Base-by-base conservation (phyloP, 148 eudicot species). In the Bassia scoparia region DNA sequence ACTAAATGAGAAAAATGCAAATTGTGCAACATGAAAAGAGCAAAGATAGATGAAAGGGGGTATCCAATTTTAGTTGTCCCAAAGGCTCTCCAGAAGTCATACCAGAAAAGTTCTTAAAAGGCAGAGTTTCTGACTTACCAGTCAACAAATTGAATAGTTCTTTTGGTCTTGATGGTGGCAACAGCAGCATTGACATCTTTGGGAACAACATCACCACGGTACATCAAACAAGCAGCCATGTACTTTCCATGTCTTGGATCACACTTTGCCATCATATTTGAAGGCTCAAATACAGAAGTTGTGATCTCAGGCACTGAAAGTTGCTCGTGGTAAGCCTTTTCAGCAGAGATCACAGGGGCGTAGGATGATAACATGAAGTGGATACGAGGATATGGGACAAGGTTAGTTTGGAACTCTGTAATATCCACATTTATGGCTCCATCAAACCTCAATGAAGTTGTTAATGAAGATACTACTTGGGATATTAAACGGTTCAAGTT, bases 141-240 rank as follows among this genome's bases (percentile, higher is more conserved):
- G 73, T 80, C 83, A 31, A 80, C 83, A 80, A 80, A 80, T 30
- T 80, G 83, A 44, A 80, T 76, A 3, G 83, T 80, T 67, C 83
- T 71, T 72, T 80, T 80, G 52, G 67, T 80, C 64, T 80, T 80
- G 68, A 80, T 80, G 72, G 79, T 67, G 46, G 26, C 83, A 37
- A 80, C 79, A 66, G 83, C 79, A 49, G 83, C 79, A 67, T 80
- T 80, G 20, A 80, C 83, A 14, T 80, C 83, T 68, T 80, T 80
- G 69, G 83, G 83, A n/a, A 80, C 83, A 69, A 80, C 83, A 71
- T 80, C 83, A 67, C 83, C 83, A 67, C 83, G 83, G 61, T 80
- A 80, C 83, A 80, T 80, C 72, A 80, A 80, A 80, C 83, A 80
- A 38, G 79, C 73, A 23, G 83, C 83, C 83, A 80, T 80, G 76